Conservation (phyloP, 2,329 filamentous ascomycete species). For the Colletotrichum tanaceti region DNA sequence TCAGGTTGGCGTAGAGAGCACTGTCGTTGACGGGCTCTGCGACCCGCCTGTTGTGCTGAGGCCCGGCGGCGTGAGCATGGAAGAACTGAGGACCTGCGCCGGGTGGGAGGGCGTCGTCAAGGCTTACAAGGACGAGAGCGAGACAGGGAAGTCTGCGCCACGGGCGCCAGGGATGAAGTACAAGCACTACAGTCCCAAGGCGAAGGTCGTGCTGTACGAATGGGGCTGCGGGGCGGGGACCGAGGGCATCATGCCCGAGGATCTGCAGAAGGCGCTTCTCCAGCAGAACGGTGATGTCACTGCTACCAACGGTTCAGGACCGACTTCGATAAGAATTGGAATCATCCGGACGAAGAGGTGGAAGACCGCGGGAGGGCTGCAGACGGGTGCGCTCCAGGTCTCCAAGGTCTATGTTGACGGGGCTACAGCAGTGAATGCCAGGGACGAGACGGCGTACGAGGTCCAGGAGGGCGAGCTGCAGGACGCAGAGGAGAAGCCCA, state of each 20-base stretch:
- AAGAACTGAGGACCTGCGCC: conserved; percentile 76
- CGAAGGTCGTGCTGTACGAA: conserved; percentile 86
- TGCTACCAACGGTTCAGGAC: conserved; percentile 42
- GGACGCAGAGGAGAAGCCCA: conserved; percentile 47
- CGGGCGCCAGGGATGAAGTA: conserved; percentile 99
- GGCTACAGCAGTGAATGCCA: conserved; percentile 41
- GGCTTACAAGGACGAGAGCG: conserved; percentile 81
- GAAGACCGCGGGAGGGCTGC: conserved; percentile 58
- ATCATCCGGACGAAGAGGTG: conserved; percentile 68
- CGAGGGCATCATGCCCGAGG: conserved; percentile 52
- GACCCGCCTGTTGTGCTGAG: conserved; percentile 83
- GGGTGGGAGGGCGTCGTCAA: conserved; percentile 85
- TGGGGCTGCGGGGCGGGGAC: conserved; percentile 53
- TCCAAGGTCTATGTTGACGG: conserved; percentile 46
- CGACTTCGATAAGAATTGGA: conserved; percentile 54
- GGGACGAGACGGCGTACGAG: conserved; percentile 51
- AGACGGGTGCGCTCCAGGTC: conserved; percentile 47
- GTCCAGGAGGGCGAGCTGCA: conserved; percentile 57
- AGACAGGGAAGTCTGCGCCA: conserved; percentile 73
- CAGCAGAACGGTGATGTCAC: conserved; percentile 32
- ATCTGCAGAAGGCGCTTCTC: conserved; percentile 47
- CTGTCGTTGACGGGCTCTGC: conserved; percentile 91
- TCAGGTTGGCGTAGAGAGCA: conserved; percentile 92
- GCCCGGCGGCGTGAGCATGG: conserved; percentile 87
- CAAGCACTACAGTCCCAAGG: conserved; percentile 94